These are phyloP conservation scores for Waltergamsia citrina DNA, from an alignment of 2,329 filamentous ascomycete species.

Conservation along the genomic window DNA sequence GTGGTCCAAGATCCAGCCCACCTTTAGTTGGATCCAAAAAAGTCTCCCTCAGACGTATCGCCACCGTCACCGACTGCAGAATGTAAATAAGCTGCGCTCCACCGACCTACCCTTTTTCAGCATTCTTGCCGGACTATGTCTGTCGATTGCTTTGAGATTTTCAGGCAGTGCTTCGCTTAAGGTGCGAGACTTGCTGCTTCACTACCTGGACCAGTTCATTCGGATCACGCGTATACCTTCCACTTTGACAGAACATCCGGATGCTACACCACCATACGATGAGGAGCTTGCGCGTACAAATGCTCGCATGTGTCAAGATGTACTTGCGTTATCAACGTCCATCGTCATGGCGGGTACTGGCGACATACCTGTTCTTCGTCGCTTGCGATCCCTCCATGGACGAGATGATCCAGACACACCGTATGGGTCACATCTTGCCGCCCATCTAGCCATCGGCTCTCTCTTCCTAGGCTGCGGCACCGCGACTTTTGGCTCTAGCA, in stretches of 20 bases:
- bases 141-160: constrained; percentile 64
- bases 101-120: constrained; percentile 89
- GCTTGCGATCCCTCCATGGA: constrained; percentile 80
- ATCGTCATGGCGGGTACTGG: constrained; percentile 96
- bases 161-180: constrained; percentile 60
- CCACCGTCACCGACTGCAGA: constrained; percentile 47
- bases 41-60: constrained; percentile 67
- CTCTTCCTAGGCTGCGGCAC: constrained; percentile 90
- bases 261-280: constrained; percentile 54
- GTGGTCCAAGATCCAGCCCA: constrained; percentile 75
- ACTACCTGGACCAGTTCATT: constrained; percentile 81
- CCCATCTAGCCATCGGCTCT: constrained; percentile 83
- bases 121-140: constrained; percentile 82
- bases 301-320: constrained; percentile 82
- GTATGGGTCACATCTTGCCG: constrained; percentile 88
- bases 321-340: constrained; percentile 71
- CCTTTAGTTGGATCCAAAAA: constrained; percentile 62
- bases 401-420: constrained; percentile 74
- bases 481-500: constrained; percentile 80
- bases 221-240: constrained; percentile 56
- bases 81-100: constrained; percentile 56
- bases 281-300: constrained; percentile 74
- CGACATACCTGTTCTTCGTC: constrained; percentile 75
- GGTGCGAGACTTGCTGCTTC: constrained; percentile 73
- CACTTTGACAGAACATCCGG: constrained; percentile 15